Evolutionary conservation across 164 flowering plant species (phyloP).

Genomic region (Aristolochia californica): DNA sequence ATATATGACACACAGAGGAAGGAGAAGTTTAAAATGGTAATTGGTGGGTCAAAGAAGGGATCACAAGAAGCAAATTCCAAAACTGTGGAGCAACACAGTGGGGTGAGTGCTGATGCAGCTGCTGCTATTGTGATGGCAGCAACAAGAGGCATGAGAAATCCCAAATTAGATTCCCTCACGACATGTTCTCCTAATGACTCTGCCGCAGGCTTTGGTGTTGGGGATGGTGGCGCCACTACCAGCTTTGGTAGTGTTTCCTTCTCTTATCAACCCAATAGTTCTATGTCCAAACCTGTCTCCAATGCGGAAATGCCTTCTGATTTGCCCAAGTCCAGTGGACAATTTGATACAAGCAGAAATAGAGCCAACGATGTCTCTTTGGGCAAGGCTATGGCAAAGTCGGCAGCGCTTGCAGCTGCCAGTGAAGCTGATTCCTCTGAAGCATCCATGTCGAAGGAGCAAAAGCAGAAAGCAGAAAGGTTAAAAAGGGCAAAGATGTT

Average conservation of each 20-base stretch:
- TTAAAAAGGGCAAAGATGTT: constrained; percentile 92
- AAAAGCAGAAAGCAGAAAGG: constrained; percentile 83
- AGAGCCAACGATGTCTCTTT: constrained; percentile 9
- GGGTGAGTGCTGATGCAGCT: constrained; percentile 52
- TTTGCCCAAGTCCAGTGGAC: constrained; percentile 1
- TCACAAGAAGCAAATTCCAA: constrained; percentile 39
- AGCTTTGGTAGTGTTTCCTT: constrained; percentile 17
- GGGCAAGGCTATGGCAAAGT: constrained; percentile 45
- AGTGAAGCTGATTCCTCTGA: constrained; percentile 69
- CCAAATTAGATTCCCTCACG: constrained; percentile 31
- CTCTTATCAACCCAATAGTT: constrained; percentile 17
- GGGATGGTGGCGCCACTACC: constrained; percentile 24
- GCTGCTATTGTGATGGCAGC: constrained; percentile 96
- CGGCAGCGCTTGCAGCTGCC: constrained; percentile 51
- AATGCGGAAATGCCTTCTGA: constrained; percentile 26
- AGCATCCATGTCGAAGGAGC: constrained; percentile 56
- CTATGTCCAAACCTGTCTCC: constrained; percentile 16
- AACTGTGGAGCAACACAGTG: constrained; percentile 27
- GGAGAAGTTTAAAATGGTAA: constrained; percentile 87
- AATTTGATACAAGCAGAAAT: constrained; percentile 3
- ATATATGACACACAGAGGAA: constrained; percentile 54
- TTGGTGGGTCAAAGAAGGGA: constrained; percentile 72
- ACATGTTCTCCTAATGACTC: constrained; percentile 25
- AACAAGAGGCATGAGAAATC: constrained; percentile 56
- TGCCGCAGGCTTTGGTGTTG: constrained; percentile 15